A percentile compares a stretch with the other conserved stretches of the same genome.
phyloP scores from a whole-genome alignment of 2,329 filamentous ascomycete species.

The Trichoderma endophyticum region DNA sequence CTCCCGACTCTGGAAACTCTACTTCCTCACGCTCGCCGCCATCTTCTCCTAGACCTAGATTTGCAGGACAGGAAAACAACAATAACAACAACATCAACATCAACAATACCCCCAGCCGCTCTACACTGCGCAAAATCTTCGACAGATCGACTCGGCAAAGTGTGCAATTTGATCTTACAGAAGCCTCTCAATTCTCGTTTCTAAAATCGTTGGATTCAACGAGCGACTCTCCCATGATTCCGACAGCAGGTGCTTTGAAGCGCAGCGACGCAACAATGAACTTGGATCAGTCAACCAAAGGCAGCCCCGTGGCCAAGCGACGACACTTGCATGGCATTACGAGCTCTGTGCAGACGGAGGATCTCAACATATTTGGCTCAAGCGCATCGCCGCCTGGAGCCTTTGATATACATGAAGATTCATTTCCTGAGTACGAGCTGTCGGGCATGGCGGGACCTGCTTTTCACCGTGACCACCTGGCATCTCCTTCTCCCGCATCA shows the following conservation, averaged over 20 bases:
- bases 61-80: slow-evolving; percentile 45
- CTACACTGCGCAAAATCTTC: slow-evolving; percentile 23
- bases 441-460: slow-evolving; percentile 34
- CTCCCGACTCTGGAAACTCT: slow-evolving; percentile 68
- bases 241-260: slow-evolving; percentile 76
- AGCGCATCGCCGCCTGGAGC: slow-evolving; percentile 43
- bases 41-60: slow-evolving; percentile 34
- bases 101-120: slow-evolving; percentile 35
- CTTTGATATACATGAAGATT: slow-evolving; percentile 54
- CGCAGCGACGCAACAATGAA: slow-evolving; percentile 89
- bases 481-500: slow-evolving; percentile 46
- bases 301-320: slow-evolving; percentile 86
- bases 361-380: slow-evolving; percentile 73
- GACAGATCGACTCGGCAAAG: slow-evolving; percentile 54
- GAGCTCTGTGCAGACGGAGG: slow-evolving; percentile 52
- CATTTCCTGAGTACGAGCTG: slow-evolving; percentile 51
- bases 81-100: slow-evolving; percentile 33
- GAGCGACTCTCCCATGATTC: slow-evolving; percentile 31
- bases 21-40: slow-evolving; percentile 45
- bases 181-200: slow-evolving; percentile 49
- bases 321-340: slow-evolving; percentile 78
- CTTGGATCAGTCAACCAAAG: slow-evolving; percentile 71
- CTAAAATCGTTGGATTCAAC: slow-evolving; percentile 50
- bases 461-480: slow-evolving; percentile 39
- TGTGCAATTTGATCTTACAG: slow-evolving; percentile 55